Percentiles rank a stretch among this genome's conserved stretches.
Conservation (phyloP, 1,284 basidiomycete species). For the Neonothopanus nambi region DNA sequence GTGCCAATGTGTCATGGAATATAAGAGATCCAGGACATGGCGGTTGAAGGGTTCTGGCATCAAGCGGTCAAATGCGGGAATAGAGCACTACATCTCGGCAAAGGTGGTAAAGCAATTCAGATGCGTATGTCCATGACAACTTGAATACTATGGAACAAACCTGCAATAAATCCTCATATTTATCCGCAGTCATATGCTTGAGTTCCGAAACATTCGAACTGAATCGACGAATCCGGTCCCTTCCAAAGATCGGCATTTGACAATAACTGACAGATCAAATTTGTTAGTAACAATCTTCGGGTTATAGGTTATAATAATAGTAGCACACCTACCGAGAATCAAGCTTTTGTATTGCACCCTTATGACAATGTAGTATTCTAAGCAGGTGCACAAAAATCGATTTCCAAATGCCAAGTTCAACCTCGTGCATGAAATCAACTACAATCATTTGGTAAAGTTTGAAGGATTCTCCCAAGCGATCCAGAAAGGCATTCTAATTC, state of each 20-base stretch:
- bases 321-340: slow-evolving; percentile 20
- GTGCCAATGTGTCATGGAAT: too few relatives aligned
- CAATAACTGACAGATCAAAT: neutral
- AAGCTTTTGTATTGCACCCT: slow-evolving; percentile 8
- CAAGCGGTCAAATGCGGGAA: too few relatives aligned
- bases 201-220: slow-evolving; percentile 21
- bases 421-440: slow-evolving; percentile 28
- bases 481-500: slow-evolving; percentile 25
- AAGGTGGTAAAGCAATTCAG: too few relatives aligned
- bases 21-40: too few relatives aligned
- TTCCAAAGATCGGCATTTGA: slow-evolving; percentile 18
- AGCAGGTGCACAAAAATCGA: slow-evolving; percentile 27
- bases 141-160: too few relatives aligned
- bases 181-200: slow-evolving; percentile 27
- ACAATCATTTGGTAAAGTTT: slow-evolving; percentile 22
- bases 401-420: slow-evolving; percentile 30
- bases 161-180: slow-evolving; percentile 30
- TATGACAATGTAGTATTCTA: slow-evolving; percentile 21
- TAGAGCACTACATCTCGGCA: too few relatives aligned
- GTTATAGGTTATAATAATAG: neutral
- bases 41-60: too few relatives aligned
- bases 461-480: slow-evolving; percentile 11
- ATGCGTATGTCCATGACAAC: too few relatives aligned
- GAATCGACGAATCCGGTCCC: slow-evolving; percentile 22
- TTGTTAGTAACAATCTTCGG: neutral